These are phyloP conservation scores for Xylaria bambusicola DNA, from an alignment of 495 filamentous ascomycete species.

Conservation along the genomic window DNA sequence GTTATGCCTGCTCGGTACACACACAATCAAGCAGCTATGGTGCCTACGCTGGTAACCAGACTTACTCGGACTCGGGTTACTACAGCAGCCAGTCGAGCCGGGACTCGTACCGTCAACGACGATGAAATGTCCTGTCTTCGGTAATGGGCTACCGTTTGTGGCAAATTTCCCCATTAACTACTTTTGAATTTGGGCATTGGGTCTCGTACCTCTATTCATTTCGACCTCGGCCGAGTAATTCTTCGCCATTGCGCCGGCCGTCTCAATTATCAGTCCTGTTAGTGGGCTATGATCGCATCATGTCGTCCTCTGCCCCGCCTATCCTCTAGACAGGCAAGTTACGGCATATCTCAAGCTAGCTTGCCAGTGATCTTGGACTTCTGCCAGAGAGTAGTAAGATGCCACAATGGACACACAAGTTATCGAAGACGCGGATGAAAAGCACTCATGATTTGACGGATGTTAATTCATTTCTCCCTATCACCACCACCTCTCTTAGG, in stretches of 20 bases:
- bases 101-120: constrained; percentile 42
- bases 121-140: constrained; percentile 58
- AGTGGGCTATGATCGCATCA: constrained; percentile 48
- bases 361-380: background rate
- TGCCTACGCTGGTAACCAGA: constrained; percentile 24
- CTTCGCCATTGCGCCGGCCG: constrained; percentile 42
- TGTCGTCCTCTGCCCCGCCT: constrained; percentile 47
- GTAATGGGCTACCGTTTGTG: constrained; percentile 49
- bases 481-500: background rate
- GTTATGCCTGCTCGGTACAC: constrained; percentile 73
- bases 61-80: constrained; percentile 57
- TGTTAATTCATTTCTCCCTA: background rate
- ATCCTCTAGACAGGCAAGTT: constrained; percentile 23
- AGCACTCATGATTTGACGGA: background rate
- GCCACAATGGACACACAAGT: constrained; percentile 2
- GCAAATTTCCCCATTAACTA: constrained; percentile 46
- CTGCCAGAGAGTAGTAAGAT: background rate
- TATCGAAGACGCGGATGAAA: constrained; percentile 11
- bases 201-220: constrained; percentile 53
- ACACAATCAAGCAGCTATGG: constrained; percentile 40
- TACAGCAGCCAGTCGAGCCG: constrained; percentile 48
- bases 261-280: constrained; percentile 53
- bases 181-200: constrained; percentile 50
- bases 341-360: background rate
- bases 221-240: constrained; percentile 37